Base-by-base conservation (phyloP, 2,329 filamentous ascomycete genomes). In the Stagonosporopsis rhizophila region DNA sequence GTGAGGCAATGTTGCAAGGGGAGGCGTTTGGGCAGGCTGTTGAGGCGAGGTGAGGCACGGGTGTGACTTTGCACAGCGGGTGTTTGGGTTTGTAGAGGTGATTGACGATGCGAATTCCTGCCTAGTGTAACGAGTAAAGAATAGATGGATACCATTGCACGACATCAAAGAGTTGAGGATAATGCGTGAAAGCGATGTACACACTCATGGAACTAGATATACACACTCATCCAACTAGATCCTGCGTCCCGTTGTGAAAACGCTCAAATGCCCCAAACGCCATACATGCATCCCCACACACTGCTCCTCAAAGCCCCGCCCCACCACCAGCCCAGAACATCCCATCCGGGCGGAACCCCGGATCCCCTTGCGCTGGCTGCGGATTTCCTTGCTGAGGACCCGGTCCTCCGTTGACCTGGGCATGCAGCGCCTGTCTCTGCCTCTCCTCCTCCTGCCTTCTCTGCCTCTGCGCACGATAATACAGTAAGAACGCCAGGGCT, bases 401-500 rank as follows among this genome's bases (percentile, higher is more conserved):
- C 6, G 42, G 41, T 6, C 23, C 53, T 1, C 40, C 52, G 6
- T 51, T 30, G 1, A 19, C 53, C 25, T 48, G 47, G 12, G 38
- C 17, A 39, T 52, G 70, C 45, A 72, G 62, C 50, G 69, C 61
- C 40, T 67, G 61, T 49, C 62, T 54, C 60, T 66, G 59, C 34
- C 72, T 65, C 58, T 75, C 70, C 56, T 80, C 80, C 62, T 82
- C 80, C 60, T 78, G 76, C 47, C 75, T 56, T 32, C 77, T 68
- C 61, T 78, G 75, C 63, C 88, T 81, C 69, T 91, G 89, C 87
- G 81, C 70, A 86, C 87, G 82, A 74, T 95, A 94, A 76, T 92
- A 96, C 15, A 98, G 83, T 28, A 98, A 80, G 48, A 90, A 85
- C 0, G 90, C 86, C 50, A 98, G 81, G 0, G 87, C 86, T 14